These are phyloP conservation scores for Plasmodium billcollinsi DNA, from an alignment of 169 alveolate species.

Conservation along the genomic window DNA sequence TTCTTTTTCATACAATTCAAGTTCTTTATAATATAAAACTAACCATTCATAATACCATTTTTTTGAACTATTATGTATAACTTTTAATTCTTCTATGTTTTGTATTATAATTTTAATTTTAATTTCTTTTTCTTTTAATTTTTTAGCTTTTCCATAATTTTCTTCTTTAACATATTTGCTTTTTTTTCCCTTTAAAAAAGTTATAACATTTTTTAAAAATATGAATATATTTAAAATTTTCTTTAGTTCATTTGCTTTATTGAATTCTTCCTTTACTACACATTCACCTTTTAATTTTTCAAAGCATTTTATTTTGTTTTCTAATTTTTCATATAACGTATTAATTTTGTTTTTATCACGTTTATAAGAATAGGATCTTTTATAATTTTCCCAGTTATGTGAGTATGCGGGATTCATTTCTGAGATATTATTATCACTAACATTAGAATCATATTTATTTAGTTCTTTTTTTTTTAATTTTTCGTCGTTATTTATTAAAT, in stretches of 20 bases:
- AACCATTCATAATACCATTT: constrained; percentile 72
- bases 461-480: constrained; percentile 31
- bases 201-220: constrained; percentile 60
- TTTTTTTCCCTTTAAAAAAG: constrained; percentile 68
- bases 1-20: constrained; percentile 67
- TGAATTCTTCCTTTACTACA: constrained; percentile 66
- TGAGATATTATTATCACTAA: constrained; percentile 8
- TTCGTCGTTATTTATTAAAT: constrained; percentile 20
- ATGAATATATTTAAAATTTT: constrained; percentile 67
- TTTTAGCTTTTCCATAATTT: constrained; percentile 76
- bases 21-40: constrained; percentile 67
- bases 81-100: constrained; percentile 60
- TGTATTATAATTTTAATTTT: constrained; percentile 68
- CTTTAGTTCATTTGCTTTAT: constrained; percentile 65
- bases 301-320: constrained; percentile 68
- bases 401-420: constrained; percentile 15
- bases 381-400: constrained; percentile 20
- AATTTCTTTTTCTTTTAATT: constrained; percentile 69
- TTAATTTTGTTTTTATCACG: constrained; percentile 41
- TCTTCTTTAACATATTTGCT: constrained; percentile 71
- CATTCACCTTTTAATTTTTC: constrained; percentile 76
- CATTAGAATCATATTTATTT: constrained; percentile 12
- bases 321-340: constrained; percentile 58
- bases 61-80: constrained; percentile 51
- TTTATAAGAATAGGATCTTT: constrained; percentile 18